These are phyloP conservation scores for Hebeloma cylindrosporum DNA, from an alignment of 768 basidiomycete genomes.

Conservation along the genomic window DNA sequence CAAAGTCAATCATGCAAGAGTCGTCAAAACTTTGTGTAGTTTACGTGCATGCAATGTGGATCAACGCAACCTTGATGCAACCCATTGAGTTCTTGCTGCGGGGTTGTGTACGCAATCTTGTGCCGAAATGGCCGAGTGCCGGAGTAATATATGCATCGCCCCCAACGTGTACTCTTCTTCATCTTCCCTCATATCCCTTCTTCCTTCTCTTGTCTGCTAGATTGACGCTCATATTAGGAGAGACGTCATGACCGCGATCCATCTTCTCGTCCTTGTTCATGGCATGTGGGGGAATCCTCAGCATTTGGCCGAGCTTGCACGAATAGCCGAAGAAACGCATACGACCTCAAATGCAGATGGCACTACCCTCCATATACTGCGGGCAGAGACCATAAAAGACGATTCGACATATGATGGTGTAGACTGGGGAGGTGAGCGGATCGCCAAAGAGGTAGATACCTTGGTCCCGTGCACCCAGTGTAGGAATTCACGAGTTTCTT, in stretches of 20 bases:
- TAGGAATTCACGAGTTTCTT: neutral
- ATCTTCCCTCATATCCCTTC: neutral
- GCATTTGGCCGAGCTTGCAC: constrained; percentile 60
- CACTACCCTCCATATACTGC: constrained; percentile 57
- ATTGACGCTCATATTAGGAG: neutral
- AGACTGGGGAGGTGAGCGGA: constrained; percentile 81
- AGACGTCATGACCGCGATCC: constrained; percentile 38
- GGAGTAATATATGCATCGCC: constrained; percentile 6
- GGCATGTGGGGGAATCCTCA: constrained; percentile 83
- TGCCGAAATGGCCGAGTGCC: neutral
- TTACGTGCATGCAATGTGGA: too few species aligned
- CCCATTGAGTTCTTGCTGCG: too few species aligned
- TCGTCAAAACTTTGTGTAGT: too few species aligned
- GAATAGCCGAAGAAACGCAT: constrained; percentile 50
- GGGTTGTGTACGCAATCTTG: too few species aligned
- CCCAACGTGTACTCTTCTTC: neutral
- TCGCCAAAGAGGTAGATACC: constrained; percentile 68
- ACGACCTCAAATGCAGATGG: constrained; percentile 31
- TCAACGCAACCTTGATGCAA: too few species aligned
- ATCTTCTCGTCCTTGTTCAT: constrained; percentile 53
- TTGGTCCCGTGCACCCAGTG: neutral
- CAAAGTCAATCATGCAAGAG: too few species aligned
- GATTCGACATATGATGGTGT: constrained; percentile 80
- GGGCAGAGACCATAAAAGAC: constrained; percentile 63
- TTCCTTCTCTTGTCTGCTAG: neutral